Base-by-base conservation (phyloP, 345 rosid species). In the Linum trigynum region DNA sequence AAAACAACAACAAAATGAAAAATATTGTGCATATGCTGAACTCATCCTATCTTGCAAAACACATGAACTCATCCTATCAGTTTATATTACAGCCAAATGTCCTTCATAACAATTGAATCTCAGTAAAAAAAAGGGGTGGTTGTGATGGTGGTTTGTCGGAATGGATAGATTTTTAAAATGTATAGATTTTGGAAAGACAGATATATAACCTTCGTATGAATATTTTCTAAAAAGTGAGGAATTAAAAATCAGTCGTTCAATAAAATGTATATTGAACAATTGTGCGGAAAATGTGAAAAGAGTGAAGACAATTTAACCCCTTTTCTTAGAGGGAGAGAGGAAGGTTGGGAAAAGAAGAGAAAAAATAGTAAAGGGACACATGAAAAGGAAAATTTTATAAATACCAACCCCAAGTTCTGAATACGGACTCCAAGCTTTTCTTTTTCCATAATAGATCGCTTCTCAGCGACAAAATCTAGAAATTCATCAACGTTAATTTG, bases 381-480 rank as follows among this genome's bases (percentile, higher is more conserved):
- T 39, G 39, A 7, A 45, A 23, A 23, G 32, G 32, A 23, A 23
- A 23, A 57, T 63, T 58, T 12, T 10, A 58, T 11, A 36, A 62
- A 69, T 68, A 78, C 90, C 41, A 77, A 90, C 97, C 91, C 81
- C 77, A 90, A 78, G 85, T 74, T 78, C 57, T 79, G 90, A 75
- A 92, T 78, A 62, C 87, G 91, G 55, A 88, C 79, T 57, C 94
- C 97, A 71, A 92, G 97, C 76, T 70, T 78, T 71, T 84, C 96
- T 74, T 75, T 81, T 72, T 79, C 78, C 6, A 42, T 39, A 53
- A 81, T 82, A 48, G 88, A 83, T 57, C 64, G 78, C 75, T 82
- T 73, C 65, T 69, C 55, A 8, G 90, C 97, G 63, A 90, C 76
- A 69, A 90, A 90, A 65, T 72, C 79, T 48, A 92, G 85, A 70